Percentiles rank a stretch among this genome's conserved stretches.
Evolutionary conservation across 495 filamentous ascomycete genomes (phyloP).

Genomic region (Penicillium lividum): DNA sequence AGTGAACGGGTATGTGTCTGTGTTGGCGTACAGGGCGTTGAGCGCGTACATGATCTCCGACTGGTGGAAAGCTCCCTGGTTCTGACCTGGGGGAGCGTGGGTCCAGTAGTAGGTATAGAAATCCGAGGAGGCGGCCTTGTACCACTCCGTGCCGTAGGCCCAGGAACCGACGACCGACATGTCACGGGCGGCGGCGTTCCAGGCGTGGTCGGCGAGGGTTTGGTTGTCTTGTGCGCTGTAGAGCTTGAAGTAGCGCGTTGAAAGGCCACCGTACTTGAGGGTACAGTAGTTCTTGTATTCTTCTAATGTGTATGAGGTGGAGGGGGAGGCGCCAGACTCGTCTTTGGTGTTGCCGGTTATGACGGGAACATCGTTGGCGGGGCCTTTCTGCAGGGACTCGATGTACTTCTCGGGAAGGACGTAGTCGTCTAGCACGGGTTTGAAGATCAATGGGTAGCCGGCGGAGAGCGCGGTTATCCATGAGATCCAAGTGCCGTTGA

Average conservation of each 20-base stretch:
- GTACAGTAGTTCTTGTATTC: conserved; percentile 27
- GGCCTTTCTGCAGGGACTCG: conserved; percentile 26
- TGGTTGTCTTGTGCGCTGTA: conserved; percentile 25
- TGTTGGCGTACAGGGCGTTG: conserved; percentile 30
- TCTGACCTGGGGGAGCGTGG: conserved; percentile 30
- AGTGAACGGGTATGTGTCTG: conserved; percentile 29
- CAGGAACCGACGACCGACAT: conserved; percentile 25
- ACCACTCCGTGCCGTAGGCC: conserved; percentile 31
- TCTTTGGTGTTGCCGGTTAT: conserved; percentile 36
- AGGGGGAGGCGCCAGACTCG: conserved; percentile 27
- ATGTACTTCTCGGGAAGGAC: conserved; percentile 30
- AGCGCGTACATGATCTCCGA: conserved; percentile 34
- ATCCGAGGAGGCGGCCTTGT: conserved; percentile 24
- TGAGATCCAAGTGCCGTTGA: conserved; percentile 26
- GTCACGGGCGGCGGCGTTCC: conserved; percentile 32
- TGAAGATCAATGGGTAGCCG: conserved; percentile 31
- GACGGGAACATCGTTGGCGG: conserved; percentile 40
- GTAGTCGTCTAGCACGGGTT: conserved; percentile 32
- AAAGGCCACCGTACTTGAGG: conserved; percentile 30
- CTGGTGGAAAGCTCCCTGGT: conserved; percentile 32
- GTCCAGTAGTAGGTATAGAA: conserved; percentile 39
- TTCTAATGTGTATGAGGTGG: conserved; percentile 24
- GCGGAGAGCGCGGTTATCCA: conserved; percentile 30
- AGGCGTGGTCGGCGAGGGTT: conserved; percentile 24
- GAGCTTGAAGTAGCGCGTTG: conserved; percentile 24